These are phyloP conservation scores for Lipomyces chichibuensis DNA, from an alignment of 805 yeast genomes.

Conservation along the genomic window DNA sequence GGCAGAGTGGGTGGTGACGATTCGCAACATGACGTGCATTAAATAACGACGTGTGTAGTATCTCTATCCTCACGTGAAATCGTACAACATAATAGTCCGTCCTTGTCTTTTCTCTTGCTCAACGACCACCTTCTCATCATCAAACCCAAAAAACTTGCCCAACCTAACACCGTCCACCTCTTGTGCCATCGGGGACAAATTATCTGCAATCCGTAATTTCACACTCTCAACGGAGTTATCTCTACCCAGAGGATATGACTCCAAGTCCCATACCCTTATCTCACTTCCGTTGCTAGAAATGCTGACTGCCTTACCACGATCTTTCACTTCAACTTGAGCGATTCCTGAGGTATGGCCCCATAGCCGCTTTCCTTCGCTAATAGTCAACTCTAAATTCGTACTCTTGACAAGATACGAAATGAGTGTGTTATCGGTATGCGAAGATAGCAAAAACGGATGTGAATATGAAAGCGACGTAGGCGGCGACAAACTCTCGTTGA, in stretches of 20 bases:
- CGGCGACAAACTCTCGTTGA: constrained; percentile 1
- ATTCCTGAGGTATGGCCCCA: constrained; percentile 32
- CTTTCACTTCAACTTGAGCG: constrained; percentile 23
- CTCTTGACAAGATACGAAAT: constrained; percentile 21
- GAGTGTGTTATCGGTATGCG: constrained; percentile 29
- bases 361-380: constrained; percentile 13
- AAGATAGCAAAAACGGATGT: constrained; percentile 28
- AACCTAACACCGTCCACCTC: constrained; percentile 1
- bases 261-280: constrained; percentile 30
- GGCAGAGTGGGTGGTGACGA: neutral
- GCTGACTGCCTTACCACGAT: constrained; percentile 30
- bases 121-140: constrained; percentile 33
- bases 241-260: constrained; percentile 4
- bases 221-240: constrained; percentile 14
- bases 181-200: neutral
- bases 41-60: too few relatives aligned
- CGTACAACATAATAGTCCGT: constrained; percentile 17
- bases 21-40: neutral
- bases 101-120: constrained; percentile 18
- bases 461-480: constrained; percentile 30
- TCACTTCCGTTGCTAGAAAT: constrained; percentile 22
- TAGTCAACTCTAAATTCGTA: constrained; percentile 17
- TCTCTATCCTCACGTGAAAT: constrained; percentile 19
- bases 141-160: constrained; percentile 27
- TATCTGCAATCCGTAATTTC: constrained; percentile 1